These are phyloP conservation scores for Taiwanofungus camphoratus DNA, from an alignment of 1,284 basidiomycete genomes.

Conservation along the genomic window DNA sequence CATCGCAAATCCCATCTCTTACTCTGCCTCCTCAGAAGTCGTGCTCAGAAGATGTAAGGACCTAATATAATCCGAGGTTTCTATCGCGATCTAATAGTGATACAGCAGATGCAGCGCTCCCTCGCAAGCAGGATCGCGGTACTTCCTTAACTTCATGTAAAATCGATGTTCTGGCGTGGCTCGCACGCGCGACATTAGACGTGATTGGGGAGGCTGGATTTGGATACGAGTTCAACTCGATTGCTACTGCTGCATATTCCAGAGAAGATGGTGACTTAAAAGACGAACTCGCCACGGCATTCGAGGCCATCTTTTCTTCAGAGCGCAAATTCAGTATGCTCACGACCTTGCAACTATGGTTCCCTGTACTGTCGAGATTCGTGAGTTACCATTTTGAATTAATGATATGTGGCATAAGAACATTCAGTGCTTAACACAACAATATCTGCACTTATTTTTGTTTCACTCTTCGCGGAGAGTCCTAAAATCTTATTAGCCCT, in stretches of 20 bases:
- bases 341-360: slow-evolving; percentile 54
- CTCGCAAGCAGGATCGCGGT: slow-evolving; percentile 6
- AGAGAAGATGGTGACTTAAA: slow-evolving; percentile 26
- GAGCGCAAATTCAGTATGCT: slow-evolving; percentile 46
- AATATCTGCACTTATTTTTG: no score
- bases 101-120: no score
- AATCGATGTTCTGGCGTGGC: slow-evolving; percentile 51
- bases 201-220: slow-evolving; percentile 69
- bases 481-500: no score
- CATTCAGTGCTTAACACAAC: no score
- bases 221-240: slow-evolving; percentile 55
- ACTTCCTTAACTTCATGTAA: not conserved
- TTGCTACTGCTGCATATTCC: slow-evolving; percentile 24
- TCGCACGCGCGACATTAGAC: slow-evolving; percentile 63
- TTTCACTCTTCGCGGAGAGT: no score
- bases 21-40: slow-evolving; percentile 22
- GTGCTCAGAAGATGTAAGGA: no score
- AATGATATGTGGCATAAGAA: no score
- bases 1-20: slow-evolving; percentile 24
- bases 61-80: no score
- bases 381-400: slow-evolving; percentile 34
- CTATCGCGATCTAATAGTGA: no score
- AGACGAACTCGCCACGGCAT: slow-evolving; percentile 53
- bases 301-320: slow-evolving; percentile 47
- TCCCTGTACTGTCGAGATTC: slow-evolving; percentile 49